These are phyloP conservation scores for Arthrobotrys megalospora DNA, from an alignment of 2,329 filamentous ascomycete genomes.

Conservation along the genomic window DNA sequence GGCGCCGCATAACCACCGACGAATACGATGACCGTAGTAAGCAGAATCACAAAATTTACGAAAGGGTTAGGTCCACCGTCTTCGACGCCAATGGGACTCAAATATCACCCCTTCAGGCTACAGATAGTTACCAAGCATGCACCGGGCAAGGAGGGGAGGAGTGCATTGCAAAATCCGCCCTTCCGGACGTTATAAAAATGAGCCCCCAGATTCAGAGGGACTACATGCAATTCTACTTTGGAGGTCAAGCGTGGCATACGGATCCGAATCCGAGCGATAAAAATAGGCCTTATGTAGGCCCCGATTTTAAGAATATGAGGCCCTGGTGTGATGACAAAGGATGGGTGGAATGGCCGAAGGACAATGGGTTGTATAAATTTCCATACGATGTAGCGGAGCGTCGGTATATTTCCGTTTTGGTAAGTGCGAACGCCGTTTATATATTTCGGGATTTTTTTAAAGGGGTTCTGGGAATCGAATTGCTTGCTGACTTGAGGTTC, in stretches of 20 bases:
- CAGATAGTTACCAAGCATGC: no score
- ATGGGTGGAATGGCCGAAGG: not conserved
- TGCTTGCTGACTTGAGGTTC: not conserved
- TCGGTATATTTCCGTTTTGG: not conserved
- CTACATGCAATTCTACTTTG: slow-evolving; percentile 29
- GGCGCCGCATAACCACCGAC: slow-evolving; percentile 9
- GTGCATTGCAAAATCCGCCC: not conserved
- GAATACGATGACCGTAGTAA: not conserved
- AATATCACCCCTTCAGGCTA: not conserved
- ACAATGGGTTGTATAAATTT: not conserved
- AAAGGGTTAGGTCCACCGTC: not conserved
- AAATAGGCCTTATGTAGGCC: slow-evolving; percentile 2
- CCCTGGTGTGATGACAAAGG: slow-evolving; percentile 24
- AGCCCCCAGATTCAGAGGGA: slow-evolving; percentile 25
- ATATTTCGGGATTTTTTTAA: no score
- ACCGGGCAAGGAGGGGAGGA: not conserved
- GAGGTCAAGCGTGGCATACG: slow-evolving; percentile 18
- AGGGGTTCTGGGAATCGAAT: no score
- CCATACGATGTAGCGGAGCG: not conserved
- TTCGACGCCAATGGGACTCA: slow-evolving; percentile 20
- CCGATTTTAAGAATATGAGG: not conserved
- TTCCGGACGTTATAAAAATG: not conserved
- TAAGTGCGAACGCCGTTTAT: not conserved
- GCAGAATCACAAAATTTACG: not conserved
- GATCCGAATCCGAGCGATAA: not conserved